These are phyloP conservation scores for Trichosporon sp. DNA, from an alignment of 1,284 basidiomycete genomes.

Conservation along the genomic window DNA sequence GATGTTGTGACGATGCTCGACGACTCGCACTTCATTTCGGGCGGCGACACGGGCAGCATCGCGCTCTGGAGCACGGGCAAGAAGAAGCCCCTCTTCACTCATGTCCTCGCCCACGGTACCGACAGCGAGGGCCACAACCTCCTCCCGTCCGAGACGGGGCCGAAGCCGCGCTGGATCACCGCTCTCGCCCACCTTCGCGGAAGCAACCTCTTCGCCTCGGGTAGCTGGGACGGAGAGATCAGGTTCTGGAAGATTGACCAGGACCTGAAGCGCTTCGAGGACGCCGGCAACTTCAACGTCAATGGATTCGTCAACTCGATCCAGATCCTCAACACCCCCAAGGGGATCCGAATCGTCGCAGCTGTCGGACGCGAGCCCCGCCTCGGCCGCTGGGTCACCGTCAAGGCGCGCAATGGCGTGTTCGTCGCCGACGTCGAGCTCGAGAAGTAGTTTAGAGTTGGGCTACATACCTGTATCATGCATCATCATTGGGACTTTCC, in stretches of 20 bases:
- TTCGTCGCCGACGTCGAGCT: slow-evolving; percentile 61
- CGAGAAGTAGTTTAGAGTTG: not conserved
- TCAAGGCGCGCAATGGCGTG: slow-evolving; percentile 74
- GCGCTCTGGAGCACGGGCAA: slow-evolving; percentile 90
- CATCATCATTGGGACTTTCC: not conserved
- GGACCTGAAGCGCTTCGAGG: slow-evolving; percentile 73
- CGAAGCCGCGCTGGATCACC: slow-evolving; percentile 90
- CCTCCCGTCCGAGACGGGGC: slow-evolving; percentile 67
- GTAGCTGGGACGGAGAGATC: slow-evolving; percentile 88
- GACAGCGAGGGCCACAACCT: slow-evolving; percentile 34
- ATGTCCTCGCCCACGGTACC: slow-evolving; percentile 78
- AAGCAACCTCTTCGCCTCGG: slow-evolving; percentile 87
- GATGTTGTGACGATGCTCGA: slow-evolving; percentile 94
- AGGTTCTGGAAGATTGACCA: slow-evolving; percentile 85
- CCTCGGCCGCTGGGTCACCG: slow-evolving; percentile 81
- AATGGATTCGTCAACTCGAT: slow-evolving; percentile 87
- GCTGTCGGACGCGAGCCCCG: slow-evolving; percentile 85
- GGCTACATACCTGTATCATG: slow-evolving; percentile 8
- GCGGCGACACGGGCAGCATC: slow-evolving; percentile 92
- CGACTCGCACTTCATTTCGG: slow-evolving; percentile 86
- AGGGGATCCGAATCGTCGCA: slow-evolving; percentile 60
- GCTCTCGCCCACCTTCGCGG: slow-evolving; percentile 78
- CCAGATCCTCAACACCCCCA: slow-evolving; percentile 70
- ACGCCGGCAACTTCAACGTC: slow-evolving; percentile 62
- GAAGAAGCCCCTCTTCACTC: slow-evolving; percentile 91